phyloP scores from a whole-genome alignment of 305 asterid species.

The Fraxinus paxiana region DNA sequence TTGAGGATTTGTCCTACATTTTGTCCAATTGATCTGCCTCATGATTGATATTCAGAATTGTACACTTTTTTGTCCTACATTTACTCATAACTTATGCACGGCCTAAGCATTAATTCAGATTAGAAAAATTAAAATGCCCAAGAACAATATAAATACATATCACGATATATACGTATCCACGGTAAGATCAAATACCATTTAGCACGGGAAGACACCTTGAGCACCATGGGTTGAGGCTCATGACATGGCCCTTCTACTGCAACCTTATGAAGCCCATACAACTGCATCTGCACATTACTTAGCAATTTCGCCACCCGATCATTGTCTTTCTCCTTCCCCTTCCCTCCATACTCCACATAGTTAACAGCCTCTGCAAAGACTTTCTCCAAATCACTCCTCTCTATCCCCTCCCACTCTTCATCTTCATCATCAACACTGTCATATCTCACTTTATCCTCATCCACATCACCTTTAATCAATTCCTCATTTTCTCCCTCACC shows the following conservation, averaged over 20 bases:
- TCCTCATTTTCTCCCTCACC: conserved; percentile 21
- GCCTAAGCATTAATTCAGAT: background rate
- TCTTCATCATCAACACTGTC: conserved; percentile 27
- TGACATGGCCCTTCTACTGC: conserved; percentile 81
- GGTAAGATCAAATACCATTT: conserved; percentile 59
- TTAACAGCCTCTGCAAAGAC: conserved; percentile 69
- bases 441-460: conserved; percentile 9
- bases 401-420: conserved; percentile 92
- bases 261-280: conserved; percentile 71
- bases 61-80: background rate
- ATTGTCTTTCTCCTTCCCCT: conserved; percentile 28
- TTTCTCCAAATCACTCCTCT: conserved; percentile 80
- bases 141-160: conserved; percentile 5
- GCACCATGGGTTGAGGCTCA: conserved; percentile 74
- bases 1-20: background rate
- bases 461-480: conserved; percentile 20
- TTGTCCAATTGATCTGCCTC: background rate
- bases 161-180: background rate
- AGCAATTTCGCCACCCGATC: conserved; percentile 35
- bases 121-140: background rate
- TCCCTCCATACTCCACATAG: conserved; percentile 51
- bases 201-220: conserved; percentile 68
- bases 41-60: background rate
- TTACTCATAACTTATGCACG: background rate
- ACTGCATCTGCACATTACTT: conserved; percentile 52